A percentile compares a stretch with the other conserved stretches of the same genome.
Conservation (phyloP, 768 basidiomycete genomes). For the Trametes elegans region DNA sequence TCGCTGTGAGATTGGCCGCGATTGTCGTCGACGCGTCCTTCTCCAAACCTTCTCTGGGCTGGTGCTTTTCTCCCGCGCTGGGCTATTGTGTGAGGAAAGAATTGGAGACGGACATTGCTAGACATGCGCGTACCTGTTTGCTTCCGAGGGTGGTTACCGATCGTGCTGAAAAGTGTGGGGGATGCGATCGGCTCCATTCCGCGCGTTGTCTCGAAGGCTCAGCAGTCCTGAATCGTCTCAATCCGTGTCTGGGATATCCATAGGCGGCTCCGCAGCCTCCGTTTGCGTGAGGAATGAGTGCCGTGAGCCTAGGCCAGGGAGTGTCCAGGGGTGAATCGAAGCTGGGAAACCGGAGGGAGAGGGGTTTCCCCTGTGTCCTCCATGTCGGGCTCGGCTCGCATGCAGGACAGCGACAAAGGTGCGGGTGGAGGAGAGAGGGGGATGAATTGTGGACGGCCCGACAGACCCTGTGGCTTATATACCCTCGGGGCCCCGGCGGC, state of each 20-base stretch:
- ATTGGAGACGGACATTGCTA: not conserved
- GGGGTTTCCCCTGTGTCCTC: too few relatives aligned
- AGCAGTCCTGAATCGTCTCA: not conserved
- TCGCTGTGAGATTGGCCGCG: not conserved
- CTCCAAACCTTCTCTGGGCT: not conserved
- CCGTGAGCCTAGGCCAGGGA: too few relatives aligned
- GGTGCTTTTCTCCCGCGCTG: not conserved
- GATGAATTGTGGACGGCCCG: not conserved
- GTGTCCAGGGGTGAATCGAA: too few relatives aligned
- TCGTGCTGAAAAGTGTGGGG: not conserved
- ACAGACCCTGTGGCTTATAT: not conserved
- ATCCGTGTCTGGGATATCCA: too few relatives aligned
- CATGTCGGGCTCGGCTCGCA: too few relatives aligned
- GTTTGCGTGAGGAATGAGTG: too few relatives aligned
- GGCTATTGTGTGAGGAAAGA: not conserved
- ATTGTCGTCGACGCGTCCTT: conserved; percentile 5
- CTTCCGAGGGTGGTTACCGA: not conserved
- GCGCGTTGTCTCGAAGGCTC: not conserved
- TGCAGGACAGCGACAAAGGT: too few relatives aligned
- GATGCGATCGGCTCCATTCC: not conserved
- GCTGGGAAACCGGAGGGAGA: too few relatives aligned
- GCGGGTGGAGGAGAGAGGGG: too few relatives aligned
- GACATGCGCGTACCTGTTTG: not conserved
- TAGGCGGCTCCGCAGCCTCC: too few relatives aligned
- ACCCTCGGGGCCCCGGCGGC: not conserved